A percentile compares a stretch with the other conserved stretches of the same genome.
These are phyloP conservation scores for Boletellus deceptivus DNA, from an alignment of 1,284 basidiomycete species.

Conservation along the genomic window DNA sequence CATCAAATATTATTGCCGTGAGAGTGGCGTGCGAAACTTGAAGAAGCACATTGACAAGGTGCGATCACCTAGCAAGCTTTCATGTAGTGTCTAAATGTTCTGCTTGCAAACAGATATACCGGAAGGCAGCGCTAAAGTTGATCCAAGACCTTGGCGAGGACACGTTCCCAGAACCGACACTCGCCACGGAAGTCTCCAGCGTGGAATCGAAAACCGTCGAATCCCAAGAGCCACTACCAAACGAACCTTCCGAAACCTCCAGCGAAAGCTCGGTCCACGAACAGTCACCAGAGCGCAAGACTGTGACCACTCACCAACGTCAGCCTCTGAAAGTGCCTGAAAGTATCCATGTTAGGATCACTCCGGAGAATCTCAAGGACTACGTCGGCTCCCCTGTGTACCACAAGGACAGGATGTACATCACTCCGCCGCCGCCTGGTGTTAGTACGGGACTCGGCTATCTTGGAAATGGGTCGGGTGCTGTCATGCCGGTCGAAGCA, in stretches of 20 bases:
- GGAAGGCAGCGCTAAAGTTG: constrained; percentile 93
- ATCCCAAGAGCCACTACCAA: constrained; percentile 39
- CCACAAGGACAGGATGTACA: constrained; percentile 93
- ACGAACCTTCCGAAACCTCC: constrained; percentile 31
- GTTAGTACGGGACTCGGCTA: constrained; percentile 95
- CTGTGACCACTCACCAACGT: constrained; percentile 76
- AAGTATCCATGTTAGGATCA: constrained; percentile 79
- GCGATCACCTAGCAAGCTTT: constrained; percentile 2
- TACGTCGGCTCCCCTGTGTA: constrained; percentile 97
- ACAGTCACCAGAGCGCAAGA: constrained; percentile 36
- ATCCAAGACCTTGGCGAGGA: constrained; percentile 92
- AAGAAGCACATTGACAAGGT: constrained; percentile 98
- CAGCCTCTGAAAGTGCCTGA: constrained; percentile 83
- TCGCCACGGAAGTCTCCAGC: constrained; percentile 19
- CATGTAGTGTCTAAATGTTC: neutral
- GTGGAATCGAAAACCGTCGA: constrained; percentile 35
- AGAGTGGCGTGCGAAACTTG: constrained; percentile 92
- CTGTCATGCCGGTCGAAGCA: constrained; percentile 96
- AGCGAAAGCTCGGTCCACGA: constrained; percentile 23
- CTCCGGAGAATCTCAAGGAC: constrained; percentile 86
- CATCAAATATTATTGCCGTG: constrained; percentile 96
- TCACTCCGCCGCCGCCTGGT: constrained; percentile 79
- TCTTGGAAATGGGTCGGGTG: constrained; percentile 93
- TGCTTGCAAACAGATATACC: constrained; percentile 76
- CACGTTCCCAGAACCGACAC: constrained; percentile 70